Percentiles rank a stretch among this genome's conserved stretches.
Conservation (phyloP, 176 grass and related monocot species). For the Rhynchospora pubera region DNA sequence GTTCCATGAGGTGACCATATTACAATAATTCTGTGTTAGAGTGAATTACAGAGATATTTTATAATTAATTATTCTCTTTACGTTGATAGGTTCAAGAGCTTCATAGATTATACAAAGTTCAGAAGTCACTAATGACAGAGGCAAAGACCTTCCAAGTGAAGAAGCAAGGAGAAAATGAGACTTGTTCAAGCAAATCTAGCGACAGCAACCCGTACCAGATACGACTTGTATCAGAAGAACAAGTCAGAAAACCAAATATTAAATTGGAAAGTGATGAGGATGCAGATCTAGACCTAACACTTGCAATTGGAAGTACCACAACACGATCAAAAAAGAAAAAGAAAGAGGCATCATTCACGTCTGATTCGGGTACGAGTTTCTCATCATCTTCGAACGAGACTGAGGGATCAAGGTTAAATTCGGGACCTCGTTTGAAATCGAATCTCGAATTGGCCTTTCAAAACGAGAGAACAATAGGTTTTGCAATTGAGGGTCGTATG, state of each 20-base stretch:
- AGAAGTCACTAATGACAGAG: slow-evolving; percentile 38
- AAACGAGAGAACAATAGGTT: slow-evolving; percentile 16
- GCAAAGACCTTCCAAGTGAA: slow-evolving; percentile 21
- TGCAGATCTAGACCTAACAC: slow-evolving; percentile 28
- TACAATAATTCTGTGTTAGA: not conserved
- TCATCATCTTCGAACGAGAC: slow-evolving; percentile 33
- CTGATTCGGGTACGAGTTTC: slow-evolving; percentile 28
- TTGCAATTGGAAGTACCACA: slow-evolving; percentile 24
- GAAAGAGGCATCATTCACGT: slow-evolving; percentile 23
- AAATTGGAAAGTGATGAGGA: slow-evolving; percentile 22
- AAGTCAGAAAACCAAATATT: slow-evolving; percentile 18
- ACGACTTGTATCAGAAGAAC: slow-evolving; percentile 22
- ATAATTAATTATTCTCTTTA: not conserved
- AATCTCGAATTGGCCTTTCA: not conserved
- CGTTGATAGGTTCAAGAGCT: slow-evolving; percentile 38
- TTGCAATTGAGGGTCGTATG: slow-evolving; percentile 4
- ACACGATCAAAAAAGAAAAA: slow-evolving; percentile 7
- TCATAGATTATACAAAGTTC: slow-evolving; percentile 39
- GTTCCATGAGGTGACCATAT: not conserved
- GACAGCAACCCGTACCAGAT: slow-evolving; percentile 1
- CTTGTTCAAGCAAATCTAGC: slow-evolving; percentile 17
- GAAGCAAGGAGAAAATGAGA: slow-evolving; percentile 18
- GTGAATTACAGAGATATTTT: not conserved
- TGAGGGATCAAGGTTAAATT: slow-evolving; percentile 9
- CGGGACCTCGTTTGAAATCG: not conserved